Base-by-base conservation (phyloP, 768 basidiomycete genomes). In the Podaxis sp. region DNA sequence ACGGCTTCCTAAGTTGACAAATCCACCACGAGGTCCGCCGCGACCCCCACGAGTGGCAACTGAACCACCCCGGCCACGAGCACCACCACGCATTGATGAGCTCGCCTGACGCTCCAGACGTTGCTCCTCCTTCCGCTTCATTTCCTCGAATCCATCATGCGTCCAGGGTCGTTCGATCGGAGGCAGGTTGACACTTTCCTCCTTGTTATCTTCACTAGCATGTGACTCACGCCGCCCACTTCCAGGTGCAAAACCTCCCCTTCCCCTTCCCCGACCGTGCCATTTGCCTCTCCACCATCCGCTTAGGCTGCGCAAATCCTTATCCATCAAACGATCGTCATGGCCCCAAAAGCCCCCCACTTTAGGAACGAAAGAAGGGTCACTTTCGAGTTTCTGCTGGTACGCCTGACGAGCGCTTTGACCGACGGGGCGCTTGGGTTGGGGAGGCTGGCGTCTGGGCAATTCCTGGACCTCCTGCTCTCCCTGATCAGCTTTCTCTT, bases 311-410 rank as follows among this genome's bases (percentile, higher is more conserved):
- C 93, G 85, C 46, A 93, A 74, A 64, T 92, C 87, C 73, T 92
- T 92, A 74, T 92, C 89, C 71, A 93, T 78, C 59, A 95, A 77
- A 52, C 95, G 88, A 72, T 96, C 95, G 73, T 97, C 95, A 71
- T 97, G 95, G 4, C 92, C 88, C 94, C 93, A 97, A 71, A 97
- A 97, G 65, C 89, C 89, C 59, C 95, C 95, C 24, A 96, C 90
- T 26, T 87, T 90, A 24, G 95, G 95, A 30, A 93, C 90, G 72
- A 88, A 95, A 2, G 93, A 92, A 1, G 95, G 95, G 72, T 97
- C 95, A 11, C 76, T 79, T 62, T 93, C 88, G 26, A 96, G 79
- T 33, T 89, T 87, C 66, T 92, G 84, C 65, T 93, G 88, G 74
- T 97, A 96, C 19, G 87, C 90, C 72, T 95, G 92, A 53, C 95